A percentile compares a stretch with the other conserved stretches of the same genome.
Conservation (phyloP, 768 basidiomycete species). For the Clavulina sp. region DNA sequence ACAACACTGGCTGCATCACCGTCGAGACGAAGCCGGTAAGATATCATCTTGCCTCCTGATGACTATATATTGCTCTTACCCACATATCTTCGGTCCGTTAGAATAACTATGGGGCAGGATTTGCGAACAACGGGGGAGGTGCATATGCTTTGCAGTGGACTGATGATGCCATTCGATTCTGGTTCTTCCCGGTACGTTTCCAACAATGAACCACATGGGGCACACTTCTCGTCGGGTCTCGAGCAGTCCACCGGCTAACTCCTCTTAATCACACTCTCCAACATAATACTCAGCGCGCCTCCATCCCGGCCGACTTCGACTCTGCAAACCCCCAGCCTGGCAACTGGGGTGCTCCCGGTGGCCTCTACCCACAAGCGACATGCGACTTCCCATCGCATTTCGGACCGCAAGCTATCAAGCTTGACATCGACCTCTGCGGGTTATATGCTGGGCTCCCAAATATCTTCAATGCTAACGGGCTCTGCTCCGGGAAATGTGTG, state of each 20-base stretch:
- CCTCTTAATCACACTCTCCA: neutral
- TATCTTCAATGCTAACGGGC: neutral
- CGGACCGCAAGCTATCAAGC: neutral
- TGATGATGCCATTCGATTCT: neutral
- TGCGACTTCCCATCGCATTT: neutral
- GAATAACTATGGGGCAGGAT: conserved; percentile 4
- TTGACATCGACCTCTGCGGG: conserved; percentile 4
- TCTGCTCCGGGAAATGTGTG: conserved; percentile 3
- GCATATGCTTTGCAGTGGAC: neutral
- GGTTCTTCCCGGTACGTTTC: conserved; percentile 2
- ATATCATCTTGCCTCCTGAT: no score
- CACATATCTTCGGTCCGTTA: no score
- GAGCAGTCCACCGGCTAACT: no score
- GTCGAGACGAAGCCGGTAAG: neutral
- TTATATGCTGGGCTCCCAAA: conserved; percentile 2
- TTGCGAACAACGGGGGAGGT: conserved; percentile 1
- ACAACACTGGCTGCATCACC: conserved; percentile 3
- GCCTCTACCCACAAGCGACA: neutral
- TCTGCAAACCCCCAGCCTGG: neutral
- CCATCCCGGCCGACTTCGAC: neutral
- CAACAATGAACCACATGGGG: neutral
- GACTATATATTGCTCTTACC: no score
- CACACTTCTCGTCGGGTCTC: no score
- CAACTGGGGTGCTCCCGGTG: neutral
- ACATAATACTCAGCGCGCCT: neutral